Conservation (phyloP, 208 protist genomes). For the Balamuthia mandrillaris region DNA sequence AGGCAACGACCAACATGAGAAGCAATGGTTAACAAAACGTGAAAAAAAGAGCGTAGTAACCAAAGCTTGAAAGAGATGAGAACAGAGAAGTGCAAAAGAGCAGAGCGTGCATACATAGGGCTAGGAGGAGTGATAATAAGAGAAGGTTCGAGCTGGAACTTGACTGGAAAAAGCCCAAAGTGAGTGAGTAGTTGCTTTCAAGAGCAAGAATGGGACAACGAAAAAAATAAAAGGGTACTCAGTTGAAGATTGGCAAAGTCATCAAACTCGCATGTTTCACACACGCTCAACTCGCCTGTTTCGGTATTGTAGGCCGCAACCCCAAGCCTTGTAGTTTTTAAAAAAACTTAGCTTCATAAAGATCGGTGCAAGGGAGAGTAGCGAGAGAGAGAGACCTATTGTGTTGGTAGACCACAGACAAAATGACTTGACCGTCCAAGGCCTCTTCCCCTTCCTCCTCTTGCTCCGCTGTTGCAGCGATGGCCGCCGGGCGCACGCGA, state of each 20-base stretch:
- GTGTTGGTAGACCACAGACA: not conserved
- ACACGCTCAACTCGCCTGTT: not conserved
- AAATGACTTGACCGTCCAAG: slow-evolving; percentile 14
- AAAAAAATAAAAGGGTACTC: too few species aligned
- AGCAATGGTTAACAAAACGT: not conserved
- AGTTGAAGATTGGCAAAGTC: not conserved
- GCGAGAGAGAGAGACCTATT: not conserved
- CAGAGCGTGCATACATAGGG: not conserved
- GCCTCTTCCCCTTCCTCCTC: too few species aligned
- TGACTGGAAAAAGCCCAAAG: not conserved
- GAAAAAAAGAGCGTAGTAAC: not conserved
- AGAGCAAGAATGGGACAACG: not conserved
- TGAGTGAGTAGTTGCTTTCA: not conserved
- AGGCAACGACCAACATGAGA: not conserved
- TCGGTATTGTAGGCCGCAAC: not conserved
- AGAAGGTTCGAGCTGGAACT: slow-evolving; percentile 5
- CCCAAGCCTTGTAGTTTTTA: not conserved
- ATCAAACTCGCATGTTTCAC: not conserved
- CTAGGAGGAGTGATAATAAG: not conserved
- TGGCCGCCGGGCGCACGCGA: too few species aligned
- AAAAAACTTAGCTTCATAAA: not conserved
- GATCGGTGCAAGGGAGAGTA: too few species aligned
- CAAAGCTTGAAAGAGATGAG: not conserved
- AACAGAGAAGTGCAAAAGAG: not conserved
- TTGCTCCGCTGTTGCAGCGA: too few species aligned